Evolutionary conservation across 139 green algal genomes (phyloP).

Genomic region (Chlorella sorokiniana): DNA sequence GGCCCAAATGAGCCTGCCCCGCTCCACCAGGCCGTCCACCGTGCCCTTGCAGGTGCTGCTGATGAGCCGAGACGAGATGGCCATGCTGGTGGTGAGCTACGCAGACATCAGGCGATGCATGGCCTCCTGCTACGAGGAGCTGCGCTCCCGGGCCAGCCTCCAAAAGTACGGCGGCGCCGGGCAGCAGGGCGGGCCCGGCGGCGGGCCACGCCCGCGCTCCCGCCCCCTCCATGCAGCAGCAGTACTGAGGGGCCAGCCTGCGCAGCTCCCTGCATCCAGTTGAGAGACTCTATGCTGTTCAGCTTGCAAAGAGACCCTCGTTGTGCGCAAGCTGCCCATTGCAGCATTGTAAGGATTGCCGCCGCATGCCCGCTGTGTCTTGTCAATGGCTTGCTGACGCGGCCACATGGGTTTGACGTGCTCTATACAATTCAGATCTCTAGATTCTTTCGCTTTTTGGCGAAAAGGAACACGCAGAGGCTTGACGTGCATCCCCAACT

Average conservation of each 20-base stretch:
- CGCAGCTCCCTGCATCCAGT: neutral
- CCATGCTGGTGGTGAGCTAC: slow-evolving; percentile 91
- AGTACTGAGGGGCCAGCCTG: neutral
- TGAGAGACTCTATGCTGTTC: no score
- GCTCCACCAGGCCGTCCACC: neutral
- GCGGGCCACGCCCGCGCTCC: slow-evolving; percentile 7
- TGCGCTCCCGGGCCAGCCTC: slow-evolving; percentile 34
- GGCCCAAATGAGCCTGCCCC: no score
- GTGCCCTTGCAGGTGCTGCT: slow-evolving; percentile 67
- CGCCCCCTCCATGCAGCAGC: slow-evolving; percentile 25
- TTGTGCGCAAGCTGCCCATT: no score
- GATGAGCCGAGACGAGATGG: slow-evolving; percentile 81
- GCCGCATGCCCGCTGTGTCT: neutral
- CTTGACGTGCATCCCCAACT: no score
- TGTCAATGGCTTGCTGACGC: no score
- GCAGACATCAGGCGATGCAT: slow-evolving; percentile 82
- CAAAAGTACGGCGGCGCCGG: neutral
- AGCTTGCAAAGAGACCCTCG: no score
- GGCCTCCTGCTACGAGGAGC: slow-evolving; percentile 59
- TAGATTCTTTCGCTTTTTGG: no score
- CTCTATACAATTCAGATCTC: no score
- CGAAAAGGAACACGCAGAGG: no score
- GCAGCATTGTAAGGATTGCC: no score
- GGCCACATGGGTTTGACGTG: no score
- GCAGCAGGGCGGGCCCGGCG: neutral